Base-by-base conservation (phyloP, 805 yeast genomes). In the Yueomyces sinensis region DNA sequence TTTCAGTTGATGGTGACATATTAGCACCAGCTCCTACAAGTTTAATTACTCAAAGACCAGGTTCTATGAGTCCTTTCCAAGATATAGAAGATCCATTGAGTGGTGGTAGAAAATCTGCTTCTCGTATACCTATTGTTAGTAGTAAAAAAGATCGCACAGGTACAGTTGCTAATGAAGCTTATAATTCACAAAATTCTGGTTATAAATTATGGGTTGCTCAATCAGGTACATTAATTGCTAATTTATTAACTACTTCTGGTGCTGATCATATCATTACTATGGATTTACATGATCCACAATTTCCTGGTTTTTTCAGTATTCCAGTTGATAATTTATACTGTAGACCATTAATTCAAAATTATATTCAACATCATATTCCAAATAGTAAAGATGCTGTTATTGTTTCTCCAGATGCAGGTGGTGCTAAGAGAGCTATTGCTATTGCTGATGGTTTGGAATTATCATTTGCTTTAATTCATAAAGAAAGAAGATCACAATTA, bases 331-430 rank as follows among this genome's bases (percentile, higher is more conserved):
- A 91, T 54, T 57, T 91, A 43, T 84, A 83, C 55, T 82, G 91
- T 32, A 79, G 81, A 52, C 96, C 96, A 2, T 64, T 91, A 37
- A 63, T 89, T 37, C 87, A 82, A 54, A 81, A 82, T 44, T 91
- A 86, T 58, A 86, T 91, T 40, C 66, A 73, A 17, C 76, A 78
- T 38, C 66, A 68, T 41, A 76, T 91, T 37, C 89, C 93, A n/a
- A 59, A 82, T 41, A 83, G 76, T 52, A 72, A 72, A 44, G 79
- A 86, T 29, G 81, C 89, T 29, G 94, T 91, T 6, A 75, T 91
- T 46, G 96, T 91, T 24, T 84, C 95, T 1, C 99, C 99, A 0
- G 99, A 91, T 59, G 91, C 96, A 17, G 99, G 99, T 51, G 99
- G 99, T 41, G 99, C 98, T 33, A 91, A 91, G 58, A 66, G 98